Evolutionary conservation across 495 filamentous ascomycete genomes (phyloP), one percentile per base, ranked within the genome.

Genomic region (Letharia lupina): DNA sequence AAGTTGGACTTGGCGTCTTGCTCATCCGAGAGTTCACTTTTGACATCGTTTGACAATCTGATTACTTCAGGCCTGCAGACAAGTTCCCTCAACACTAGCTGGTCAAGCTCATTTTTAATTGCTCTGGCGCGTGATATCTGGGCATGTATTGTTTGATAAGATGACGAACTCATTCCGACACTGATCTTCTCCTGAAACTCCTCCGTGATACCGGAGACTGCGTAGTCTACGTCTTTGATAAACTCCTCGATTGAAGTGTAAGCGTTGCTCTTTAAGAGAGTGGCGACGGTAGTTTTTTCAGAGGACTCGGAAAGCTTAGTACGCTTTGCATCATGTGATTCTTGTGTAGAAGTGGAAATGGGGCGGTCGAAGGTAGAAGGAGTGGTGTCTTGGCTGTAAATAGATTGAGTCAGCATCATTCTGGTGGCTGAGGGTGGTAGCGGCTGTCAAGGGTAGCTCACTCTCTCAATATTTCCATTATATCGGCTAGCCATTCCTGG

Each of bases 41-140:
- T 61, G 23, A 63, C 9, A 6, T 68, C 61, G 60, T 60, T 65
- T 23, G 73, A 50, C 31, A 33, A 42, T 48, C 35, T 63, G 16
- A 69, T 40, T 18, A 58, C 57, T 42, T 68, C 42, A 31, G 70
- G 67, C 70, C 64, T 77, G 73, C 57, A 72, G 61, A 72, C 77
- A 75, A 66, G 80, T 76, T 69, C 79, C 75, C 60, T 72, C 63
- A 50, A 72, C 39, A 84, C 72, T 4, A 84, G 72, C 60, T 73
- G 79, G 62, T 84, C 80, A 70, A 84, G 75, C 39, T 75, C 72
- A 57, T 79, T 80, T 61, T 82, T 82, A 61, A 84, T 76, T 8
- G 80, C 79, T 20, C 77, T 72, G 28, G 50, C 64, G 18, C 69
- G 62, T n/a, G 42, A 33, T 42, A 66, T 56, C 23, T 65, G 56